Evolutionary conservation across 345 rosid genomes (phyloP).

Genomic region (Atalantia buxifolia): DNA sequence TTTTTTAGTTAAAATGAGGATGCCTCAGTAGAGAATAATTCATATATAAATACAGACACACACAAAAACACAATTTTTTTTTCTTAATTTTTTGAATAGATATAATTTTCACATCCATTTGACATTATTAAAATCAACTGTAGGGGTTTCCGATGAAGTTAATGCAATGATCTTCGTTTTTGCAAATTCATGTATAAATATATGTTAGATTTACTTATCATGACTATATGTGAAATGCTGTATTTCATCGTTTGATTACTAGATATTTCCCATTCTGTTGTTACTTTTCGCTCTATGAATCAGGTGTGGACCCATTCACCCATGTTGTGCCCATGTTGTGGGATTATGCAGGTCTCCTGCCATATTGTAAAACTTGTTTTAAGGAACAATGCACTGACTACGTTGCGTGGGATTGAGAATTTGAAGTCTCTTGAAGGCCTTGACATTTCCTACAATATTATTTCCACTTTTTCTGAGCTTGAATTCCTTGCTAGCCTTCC

Average conservation of each 20-base stretch:
- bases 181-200: background rate
- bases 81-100: too few relatives aligned
- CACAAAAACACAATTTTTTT: too few relatives aligned
- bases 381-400: slow-evolving; percentile 90
- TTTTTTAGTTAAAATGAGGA: too few relatives aligned
- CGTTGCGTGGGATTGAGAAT: slow-evolving; percentile 90
- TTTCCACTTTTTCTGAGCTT: slow-evolving; percentile 85
- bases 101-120: background rate
- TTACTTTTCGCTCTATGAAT: slow-evolving; percentile 20
- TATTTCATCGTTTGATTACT: slow-evolving; percentile 1
- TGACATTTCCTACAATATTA: slow-evolving; percentile 89
- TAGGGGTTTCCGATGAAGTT: background rate
- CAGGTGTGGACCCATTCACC: slow-evolving; percentile 27
- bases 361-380: slow-evolving; percentile 81
- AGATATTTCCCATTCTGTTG: background rate
- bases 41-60: too few relatives aligned
- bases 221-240: background rate
- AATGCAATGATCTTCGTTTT: background rate
- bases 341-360: slow-evolving; percentile 79
- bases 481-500: slow-evolving; percentile 72
- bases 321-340: slow-evolving; percentile 23
- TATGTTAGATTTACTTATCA: background rate
- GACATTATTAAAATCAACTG: background rate
- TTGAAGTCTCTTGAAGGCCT: slow-evolving; percentile 95
- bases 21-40: too few relatives aligned